These are phyloP conservation scores for Myxozyma melibiosi DNA, from an alignment of 805 yeast genomes.

Conservation along the genomic window DNA sequence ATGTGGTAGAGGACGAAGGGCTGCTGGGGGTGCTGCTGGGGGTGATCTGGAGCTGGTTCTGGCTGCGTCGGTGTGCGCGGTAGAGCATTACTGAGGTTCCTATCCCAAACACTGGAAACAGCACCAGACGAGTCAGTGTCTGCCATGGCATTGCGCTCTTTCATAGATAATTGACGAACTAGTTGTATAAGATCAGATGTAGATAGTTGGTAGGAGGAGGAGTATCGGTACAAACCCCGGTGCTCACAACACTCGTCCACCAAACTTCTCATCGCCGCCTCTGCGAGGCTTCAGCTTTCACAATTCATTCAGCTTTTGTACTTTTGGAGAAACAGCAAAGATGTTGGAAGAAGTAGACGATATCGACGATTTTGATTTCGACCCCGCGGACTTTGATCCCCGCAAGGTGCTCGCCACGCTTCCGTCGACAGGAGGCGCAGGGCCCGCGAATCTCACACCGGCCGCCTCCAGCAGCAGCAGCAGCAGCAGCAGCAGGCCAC, in stretches of 20 bases:
- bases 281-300: neutral
- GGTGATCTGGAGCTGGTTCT: neutral
- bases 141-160: constrained; percentile 13
- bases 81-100: constrained; percentile 10
- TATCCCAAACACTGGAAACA: constrained; percentile 16
- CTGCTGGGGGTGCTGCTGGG: neutral
- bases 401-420: constrained; percentile 41
- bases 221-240: neutral
- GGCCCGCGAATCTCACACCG: constrained; percentile 6
- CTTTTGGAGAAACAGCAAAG: neutral
- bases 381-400: constrained; percentile 86
- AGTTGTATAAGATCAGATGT: no score
- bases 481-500: neutral
- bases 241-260: neutral
- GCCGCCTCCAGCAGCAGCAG: constrained; percentile 15
- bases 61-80: constrained; percentile 11
- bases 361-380: constrained; percentile 90
- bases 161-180: no score
- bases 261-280: neutral
- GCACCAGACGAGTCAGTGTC: constrained; percentile 14
- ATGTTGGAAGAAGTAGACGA: constrained; percentile 54
- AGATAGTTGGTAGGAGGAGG: no score
- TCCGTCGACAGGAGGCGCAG: constrained; percentile 7
- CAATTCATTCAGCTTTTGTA: neutral
- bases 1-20: constrained; percentile 24